These are phyloP conservation scores for Metarhizium guizhouense DNA, from an alignment of 2,329 filamentous ascomycete species.

Conservation along the genomic window DNA sequence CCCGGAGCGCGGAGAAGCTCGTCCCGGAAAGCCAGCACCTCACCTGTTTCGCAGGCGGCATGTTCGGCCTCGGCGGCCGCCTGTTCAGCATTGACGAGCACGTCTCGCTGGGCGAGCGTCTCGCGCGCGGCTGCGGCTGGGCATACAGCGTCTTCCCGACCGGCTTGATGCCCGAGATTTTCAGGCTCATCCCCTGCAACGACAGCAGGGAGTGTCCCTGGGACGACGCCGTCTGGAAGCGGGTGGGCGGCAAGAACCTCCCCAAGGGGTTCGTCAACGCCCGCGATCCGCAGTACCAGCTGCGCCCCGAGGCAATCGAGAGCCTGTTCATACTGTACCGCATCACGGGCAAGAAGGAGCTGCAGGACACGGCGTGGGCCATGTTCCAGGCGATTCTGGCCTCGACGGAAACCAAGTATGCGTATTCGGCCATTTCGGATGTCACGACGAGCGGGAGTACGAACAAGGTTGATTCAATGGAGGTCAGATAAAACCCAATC, in stretches of 20 bases:
- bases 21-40: conserved; percentile 2
- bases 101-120: conserved; percentile 50
- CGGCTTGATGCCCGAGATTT: conserved; percentile 51
- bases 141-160: conserved; percentile 51
- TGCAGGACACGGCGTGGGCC: conserved; percentile 37
- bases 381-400: conserved; percentile 41
- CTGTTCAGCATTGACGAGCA: conserved; percentile 51
- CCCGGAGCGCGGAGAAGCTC: conserved; percentile 31
- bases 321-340: conserved; percentile 45
- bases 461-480: conserved; percentile 50
- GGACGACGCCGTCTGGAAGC: conserved; percentile 29
- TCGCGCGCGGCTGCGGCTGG: conserved; percentile 62
- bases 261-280: conserved; percentile 54
- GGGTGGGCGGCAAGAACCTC: conserved; percentile 18
- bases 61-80: conserved; percentile 57
- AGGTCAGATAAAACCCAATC: conserved; percentile 20
- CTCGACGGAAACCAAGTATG: conserved; percentile 36
- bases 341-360: conserved; percentile 37
- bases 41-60: conserved; percentile 54
- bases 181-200: conserved; percentile 31
- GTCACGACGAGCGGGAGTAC: conserved; percentile 21
- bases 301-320: conserved; percentile 42
- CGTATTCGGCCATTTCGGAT: conserved; percentile 39
- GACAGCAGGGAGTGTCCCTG: conserved; percentile 16
- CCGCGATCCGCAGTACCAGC: conserved; percentile 40